Conservation (phyloP, 225 moss, liverwort and hornwort genomes). For the Rhytidiadelphus loreus region DNA sequence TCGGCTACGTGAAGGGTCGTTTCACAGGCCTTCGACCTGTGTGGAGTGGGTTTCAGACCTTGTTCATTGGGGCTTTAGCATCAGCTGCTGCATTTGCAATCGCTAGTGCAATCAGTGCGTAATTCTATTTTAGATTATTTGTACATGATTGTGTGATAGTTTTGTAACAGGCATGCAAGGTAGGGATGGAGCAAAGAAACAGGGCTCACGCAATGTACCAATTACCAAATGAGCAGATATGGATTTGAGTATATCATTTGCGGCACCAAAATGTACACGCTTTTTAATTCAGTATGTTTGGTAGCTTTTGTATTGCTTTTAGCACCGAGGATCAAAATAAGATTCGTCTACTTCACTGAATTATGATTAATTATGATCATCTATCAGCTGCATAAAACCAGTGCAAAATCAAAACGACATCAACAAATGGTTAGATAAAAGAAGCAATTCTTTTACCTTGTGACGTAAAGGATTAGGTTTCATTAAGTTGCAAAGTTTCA, state of each 20-base stretch:
- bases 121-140: not conserved
- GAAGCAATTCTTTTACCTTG: not conserved
- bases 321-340: not conserved
- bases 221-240: not conserved
- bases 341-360: not conserved
- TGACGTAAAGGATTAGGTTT: not conserved
- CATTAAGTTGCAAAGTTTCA: too few relatives aligned
- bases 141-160: not conserved
- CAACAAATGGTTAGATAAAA: not conserved
- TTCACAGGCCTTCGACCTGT: slow-evolving; percentile 74
- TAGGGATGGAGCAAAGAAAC: not conserved
- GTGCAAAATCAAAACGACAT: not conserved
- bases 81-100: slow-evolving; percentile 86
- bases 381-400: not conserved
- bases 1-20: slow-evolving; percentile 84
- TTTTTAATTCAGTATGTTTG: not conserved
- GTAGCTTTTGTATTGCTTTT: not conserved
- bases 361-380: not conserved
- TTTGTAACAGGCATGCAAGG: not conserved
- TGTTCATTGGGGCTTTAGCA: slow-evolving; percentile 78
- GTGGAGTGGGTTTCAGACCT: slow-evolving; percentile 73
- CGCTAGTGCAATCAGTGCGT: slow-evolving; percentile 49
- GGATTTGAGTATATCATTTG: not conserved
- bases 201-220: not conserved
- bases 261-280: not conserved